Evolutionary conservation across 768 basidiomycete species (phyloP), one percentile per base, ranked within the genome.

Genomic region (Hygrophorus pudorinus): DNA sequence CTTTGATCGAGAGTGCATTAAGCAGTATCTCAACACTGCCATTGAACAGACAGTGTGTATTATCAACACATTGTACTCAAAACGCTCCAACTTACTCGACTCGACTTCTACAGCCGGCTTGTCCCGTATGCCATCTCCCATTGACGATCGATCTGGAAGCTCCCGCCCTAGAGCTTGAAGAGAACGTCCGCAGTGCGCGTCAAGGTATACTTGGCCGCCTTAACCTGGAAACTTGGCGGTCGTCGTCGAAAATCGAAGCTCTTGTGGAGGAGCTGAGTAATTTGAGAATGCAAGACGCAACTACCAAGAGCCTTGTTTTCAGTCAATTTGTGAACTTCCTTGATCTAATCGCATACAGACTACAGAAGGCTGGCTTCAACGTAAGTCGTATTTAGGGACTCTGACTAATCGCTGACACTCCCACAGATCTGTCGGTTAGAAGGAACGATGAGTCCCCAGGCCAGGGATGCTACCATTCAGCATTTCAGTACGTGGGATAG

Each of bases 191-290:
- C 5, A 68, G 56, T 31, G 67, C 66, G 7, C 78, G 88, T 31
- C 96, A 99, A 60, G 96, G 96, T 32, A 97, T 99, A 41, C 75
- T 99, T 11, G 89, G 89, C 20, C 79, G 93, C 8, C 70, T 99
- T 17, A 78, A 98, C 58, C 66, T 97, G 13, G 79, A 88, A 51
- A 81, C 78, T 37, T 96, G 91, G 90, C 76, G 90, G 38, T 94
- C 91, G 1, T 93, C 89, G n/a, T 82, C 91, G 4, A 99, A 98
- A 70, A 89, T 98, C 34, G 96, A 99, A 59, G 93, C 94, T 2
- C 72, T 99, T 4, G 70, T 98, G 3, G 96, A 99, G 62, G 96
- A 99, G 64, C 64, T 99, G 42, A 79, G 75, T 55, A 90, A 88
- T 59, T 71, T 96, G 32, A 73, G 92, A 29, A 60, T 71, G 49